These are phyloP conservation scores for Tricholoma hemisulphureum DNA, from an alignment of 768 basidiomycete species.

Conservation along the genomic window DNA sequence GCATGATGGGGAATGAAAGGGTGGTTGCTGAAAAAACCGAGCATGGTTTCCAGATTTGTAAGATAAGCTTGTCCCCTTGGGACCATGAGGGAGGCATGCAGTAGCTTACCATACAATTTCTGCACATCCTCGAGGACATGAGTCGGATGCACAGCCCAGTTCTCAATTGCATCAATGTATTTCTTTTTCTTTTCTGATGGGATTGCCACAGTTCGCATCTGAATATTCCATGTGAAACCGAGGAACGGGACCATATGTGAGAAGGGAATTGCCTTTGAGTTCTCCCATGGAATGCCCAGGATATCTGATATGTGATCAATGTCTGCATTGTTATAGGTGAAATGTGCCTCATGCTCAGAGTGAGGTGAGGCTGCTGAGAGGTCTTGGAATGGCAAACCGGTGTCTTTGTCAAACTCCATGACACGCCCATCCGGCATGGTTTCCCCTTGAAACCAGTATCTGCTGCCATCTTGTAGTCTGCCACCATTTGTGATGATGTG, in stretches of 20 bases:
- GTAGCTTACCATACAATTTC: conserved; percentile 34
- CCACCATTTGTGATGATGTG: background rate
- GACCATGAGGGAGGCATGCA: conserved; percentile 19
- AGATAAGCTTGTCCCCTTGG: conserved; percentile 34
- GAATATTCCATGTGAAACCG: too few species aligned
- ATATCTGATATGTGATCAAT: conserved; percentile 27
- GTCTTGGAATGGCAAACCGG: background rate
- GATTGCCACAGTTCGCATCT: conserved; percentile 18
- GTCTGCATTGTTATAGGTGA: conserved; percentile 20
- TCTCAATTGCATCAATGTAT: too few species aligned
- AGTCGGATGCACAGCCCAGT: too few species aligned
- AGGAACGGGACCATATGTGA: background rate
- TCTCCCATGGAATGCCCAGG: conserved; percentile 20
- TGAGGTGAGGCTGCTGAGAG: background rate
- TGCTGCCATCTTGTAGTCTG: background rate
- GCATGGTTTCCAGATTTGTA: conserved; percentile 31
- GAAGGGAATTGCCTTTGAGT: conserved; percentile 28
- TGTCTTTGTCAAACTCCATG: background rate
- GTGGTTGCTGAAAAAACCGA: conserved; percentile 17
- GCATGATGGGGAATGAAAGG: conserved; percentile 28
- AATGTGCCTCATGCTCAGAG: background rate
- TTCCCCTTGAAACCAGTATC: conserved; percentile 2
- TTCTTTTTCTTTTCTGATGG: too few species aligned
- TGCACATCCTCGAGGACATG: conserved; percentile 25
- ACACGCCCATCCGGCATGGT: background rate